Evolutionary conservation across 768 basidiomycete genomes (phyloP), one percentile per base, ranked within the genome.

Genomic region (Pholiota conissans): DNA sequence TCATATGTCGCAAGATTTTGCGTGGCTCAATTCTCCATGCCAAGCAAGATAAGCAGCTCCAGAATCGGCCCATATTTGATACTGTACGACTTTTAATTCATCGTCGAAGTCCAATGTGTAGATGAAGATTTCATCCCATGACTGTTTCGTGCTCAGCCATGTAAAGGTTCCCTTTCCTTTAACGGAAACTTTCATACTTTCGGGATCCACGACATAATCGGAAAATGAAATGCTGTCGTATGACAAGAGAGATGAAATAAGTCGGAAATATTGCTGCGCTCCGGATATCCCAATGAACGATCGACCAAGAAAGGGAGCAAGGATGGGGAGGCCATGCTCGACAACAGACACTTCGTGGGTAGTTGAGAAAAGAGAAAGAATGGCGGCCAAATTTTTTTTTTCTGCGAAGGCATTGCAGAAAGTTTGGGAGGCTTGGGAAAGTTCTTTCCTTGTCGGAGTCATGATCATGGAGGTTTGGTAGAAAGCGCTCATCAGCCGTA

Each of bases 31-130:
- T 64, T 73, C 63, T n/a, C 85, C 84, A 22, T 68, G 73, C 35
- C 81, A 76, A 5, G 85, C 86, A 13, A 87, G 75, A 68, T 84
- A 85, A 9, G 83, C 79, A 5, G 85, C 81, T 10, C 84, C 86
- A 6, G 85, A 82, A 68, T 89, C 87, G 10, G 83, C 84, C 86
- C 86, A 89, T 2, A 88, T 77, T 64, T 88, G 81, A 75, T 85
- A 86, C 40, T 77, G 72, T 22, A 73, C 73, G n/a, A 89, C 73
- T 68, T 81, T 86, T 54, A 70, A 65, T 27, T 79, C 76, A 22
- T 81, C 74, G 54, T 86, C 85, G 65, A 87, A 87, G 65, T 83
- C 83, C 59, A 88, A 68, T 16, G 80, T 73, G 62, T 87, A 87
- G 8, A 74, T 70, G 62, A 88, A 89, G 14, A 74, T 77, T 72